These are phyloP conservation scores for Diplosphaera chodatii DNA, from an alignment of 139 green algal genomes.

Conservation along the genomic window DNA sequence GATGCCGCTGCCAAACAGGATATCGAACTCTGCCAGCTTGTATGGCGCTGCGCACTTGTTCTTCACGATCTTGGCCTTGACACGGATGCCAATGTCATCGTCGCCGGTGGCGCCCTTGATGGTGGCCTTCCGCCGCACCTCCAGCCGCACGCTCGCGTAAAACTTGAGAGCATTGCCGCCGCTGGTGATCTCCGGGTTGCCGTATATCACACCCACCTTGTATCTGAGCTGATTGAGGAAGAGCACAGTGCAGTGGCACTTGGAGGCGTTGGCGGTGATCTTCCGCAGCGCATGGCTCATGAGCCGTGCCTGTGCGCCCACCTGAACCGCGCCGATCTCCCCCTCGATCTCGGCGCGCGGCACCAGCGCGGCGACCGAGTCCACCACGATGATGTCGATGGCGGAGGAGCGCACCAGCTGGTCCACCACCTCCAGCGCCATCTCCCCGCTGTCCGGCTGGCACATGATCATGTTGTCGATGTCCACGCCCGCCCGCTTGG, in stretches of 20 bases:
- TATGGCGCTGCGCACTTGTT: conserved; percentile 87
- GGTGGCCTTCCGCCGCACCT: conserved; percentile 66
- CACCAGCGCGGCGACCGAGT: conserved; percentile 89
- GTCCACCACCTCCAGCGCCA: conserved; percentile 82
- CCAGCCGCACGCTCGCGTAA: conserved; percentile 67
- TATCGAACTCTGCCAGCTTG: conserved; percentile 82
- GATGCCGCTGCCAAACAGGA: conserved; percentile 71
- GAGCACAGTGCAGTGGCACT: conserved; percentile 74
- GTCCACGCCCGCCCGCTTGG: conserved; percentile 59
- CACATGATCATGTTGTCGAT: conserved; percentile 56
- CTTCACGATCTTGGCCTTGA: conserved; percentile 78
- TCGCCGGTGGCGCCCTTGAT: conserved; percentile 34
- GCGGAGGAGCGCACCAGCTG: conserved; percentile 56
- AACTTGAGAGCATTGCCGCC: conserved; percentile 96
- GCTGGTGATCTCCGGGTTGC: conserved; percentile 84
- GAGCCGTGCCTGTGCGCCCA: conserved; percentile 86
- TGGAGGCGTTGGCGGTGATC: conserved; percentile 70
- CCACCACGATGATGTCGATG: conserved; percentile 85
- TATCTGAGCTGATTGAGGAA: conserved; percentile 93
- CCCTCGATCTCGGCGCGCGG: conserved; percentile 89
- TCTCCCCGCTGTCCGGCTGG: conserved; percentile 77
- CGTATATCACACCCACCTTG: conserved; percentile 91
- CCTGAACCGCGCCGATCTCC: conserved; percentile 65
- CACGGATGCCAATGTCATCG: conserved; percentile 53
- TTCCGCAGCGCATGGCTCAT: conserved; percentile 92